A percentile compares a stretch with the other conserved stretches of the same genome.
These are phyloP conservation scores for Porphyrellus cyaneotinctus DNA, from an alignment of 768 basidiomycete species.

Conservation along the genomic window DNA sequence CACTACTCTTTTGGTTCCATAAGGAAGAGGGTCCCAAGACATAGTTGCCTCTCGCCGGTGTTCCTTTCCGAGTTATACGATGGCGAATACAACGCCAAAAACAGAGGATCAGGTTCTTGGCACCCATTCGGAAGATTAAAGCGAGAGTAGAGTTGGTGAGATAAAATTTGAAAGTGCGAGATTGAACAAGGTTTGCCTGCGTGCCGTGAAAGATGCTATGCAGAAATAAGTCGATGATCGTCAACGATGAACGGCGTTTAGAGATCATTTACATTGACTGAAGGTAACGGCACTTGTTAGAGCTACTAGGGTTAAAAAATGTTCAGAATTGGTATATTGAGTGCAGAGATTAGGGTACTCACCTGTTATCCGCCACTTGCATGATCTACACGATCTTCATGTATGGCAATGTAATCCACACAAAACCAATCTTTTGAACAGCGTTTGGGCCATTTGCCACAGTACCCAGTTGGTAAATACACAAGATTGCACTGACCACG, in stretches of 20 bases:
- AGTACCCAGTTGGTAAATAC: background rate
- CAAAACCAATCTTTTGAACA: background rate
- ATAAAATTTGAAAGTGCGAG: constrained; percentile 28
- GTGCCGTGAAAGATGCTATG: constrained; percentile 11
- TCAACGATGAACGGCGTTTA: background rate
- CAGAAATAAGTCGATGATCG: background rate
- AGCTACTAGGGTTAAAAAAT: background rate
- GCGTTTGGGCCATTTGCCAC: background rate
- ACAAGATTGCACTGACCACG: constrained; percentile 16
- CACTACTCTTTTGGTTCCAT: background rate
- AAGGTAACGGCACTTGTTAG: background rate
- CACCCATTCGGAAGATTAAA: constrained; percentile 18
- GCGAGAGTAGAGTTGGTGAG: constrained; percentile 25
- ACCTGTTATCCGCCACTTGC: constrained; percentile 29
- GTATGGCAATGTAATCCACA: constrained; percentile 21
- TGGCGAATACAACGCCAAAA: constrained; percentile 13
- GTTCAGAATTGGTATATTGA: background rate
- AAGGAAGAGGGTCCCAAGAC: background rate
- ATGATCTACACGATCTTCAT: constrained; percentile 30
- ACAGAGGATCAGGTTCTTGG: background rate
- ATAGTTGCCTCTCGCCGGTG: background rate
- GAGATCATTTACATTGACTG: constrained; percentile 1
- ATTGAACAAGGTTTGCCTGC: constrained; percentile 18
- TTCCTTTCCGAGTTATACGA: constrained; percentile 9
- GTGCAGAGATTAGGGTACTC: background rate